phyloP scores from a whole-genome alignment of 2,329 filamentous ascomycete genomes.

The Paecilomyces variotii region DNA sequence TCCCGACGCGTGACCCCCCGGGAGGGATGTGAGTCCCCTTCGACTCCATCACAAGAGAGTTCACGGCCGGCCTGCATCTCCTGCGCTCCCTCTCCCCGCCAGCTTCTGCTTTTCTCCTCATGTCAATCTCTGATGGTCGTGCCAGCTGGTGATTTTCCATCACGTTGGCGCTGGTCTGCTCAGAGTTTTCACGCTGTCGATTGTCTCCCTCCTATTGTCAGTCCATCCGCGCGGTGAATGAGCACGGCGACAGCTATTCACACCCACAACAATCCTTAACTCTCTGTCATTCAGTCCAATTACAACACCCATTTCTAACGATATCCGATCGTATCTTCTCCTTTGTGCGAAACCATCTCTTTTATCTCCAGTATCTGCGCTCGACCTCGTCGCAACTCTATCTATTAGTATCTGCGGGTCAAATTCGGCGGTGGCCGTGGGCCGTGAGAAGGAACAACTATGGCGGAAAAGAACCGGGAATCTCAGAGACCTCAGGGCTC shows the following conservation, averaged over 20 bases:
- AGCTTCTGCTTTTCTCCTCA: not conserved
- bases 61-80: not conserved
- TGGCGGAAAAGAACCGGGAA: conserved; percentile 15
- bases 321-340: not conserved
- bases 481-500: conserved; percentile 7
- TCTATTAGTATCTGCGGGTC: not conserved
- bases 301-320: not conserved
- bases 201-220: not conserved
- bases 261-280: not conserved
- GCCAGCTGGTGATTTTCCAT: not conserved
- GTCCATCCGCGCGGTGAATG: not conserved
- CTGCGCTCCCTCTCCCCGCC: not conserved
- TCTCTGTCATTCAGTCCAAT: not conserved
- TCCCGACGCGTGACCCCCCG: conserved; percentile 31
- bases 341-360: not conserved
- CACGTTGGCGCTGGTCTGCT: not conserved
- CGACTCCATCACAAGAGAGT: not conserved
- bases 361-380: not conserved
- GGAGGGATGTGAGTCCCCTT: conserved; percentile 1
- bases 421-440: not conserved
- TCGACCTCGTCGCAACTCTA: not conserved
- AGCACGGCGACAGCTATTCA: not conserved
- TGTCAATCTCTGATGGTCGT: not conserved
- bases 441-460: conserved; percentile 5
- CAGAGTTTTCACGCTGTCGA: not conserved